These are phyloP conservation scores for Plantago lanceolata DNA, from an alignment of 305 asterid genomes.

Conservation along the genomic window DNA sequence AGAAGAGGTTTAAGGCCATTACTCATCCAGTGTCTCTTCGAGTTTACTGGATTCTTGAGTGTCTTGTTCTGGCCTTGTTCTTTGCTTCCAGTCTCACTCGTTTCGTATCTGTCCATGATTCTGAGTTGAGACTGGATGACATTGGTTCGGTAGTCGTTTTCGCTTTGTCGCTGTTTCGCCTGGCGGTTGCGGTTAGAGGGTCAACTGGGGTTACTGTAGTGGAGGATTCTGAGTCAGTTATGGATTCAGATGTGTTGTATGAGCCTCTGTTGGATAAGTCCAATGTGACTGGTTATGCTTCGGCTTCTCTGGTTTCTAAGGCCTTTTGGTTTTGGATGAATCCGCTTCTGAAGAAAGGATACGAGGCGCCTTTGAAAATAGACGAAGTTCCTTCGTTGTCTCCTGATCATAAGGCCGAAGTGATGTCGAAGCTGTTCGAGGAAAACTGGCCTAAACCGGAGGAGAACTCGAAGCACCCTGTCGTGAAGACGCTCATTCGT, in stretches of 20 bases:
- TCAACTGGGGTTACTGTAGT: constrained; percentile 46
- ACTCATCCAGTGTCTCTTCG: constrained; percentile 63
- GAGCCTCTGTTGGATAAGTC: constrained; percentile 46
- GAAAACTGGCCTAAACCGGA: constrained; percentile 79
- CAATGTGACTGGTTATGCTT: constrained; percentile 57
- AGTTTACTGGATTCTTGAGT: constrained; percentile 55
- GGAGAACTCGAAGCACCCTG: constrained; percentile 73
- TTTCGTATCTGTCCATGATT: constrained; percentile 36
- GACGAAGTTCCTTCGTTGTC: constrained; percentile 82
- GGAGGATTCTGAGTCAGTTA: constrained; percentile 28
- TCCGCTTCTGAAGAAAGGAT: constrained; percentile 69
- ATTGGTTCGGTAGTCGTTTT: constrained; percentile 40
- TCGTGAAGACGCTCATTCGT: constrained; percentile 49
- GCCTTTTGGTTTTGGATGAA: constrained; percentile 87
- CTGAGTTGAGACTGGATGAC: constrained; percentile 48
- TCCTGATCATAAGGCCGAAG: constrained; percentile 67
- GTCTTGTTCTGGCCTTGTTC: constrained; percentile 41
- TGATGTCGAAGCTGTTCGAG: constrained; percentile 52
- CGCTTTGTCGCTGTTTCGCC: constrained; percentile 40
- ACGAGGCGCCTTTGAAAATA: constrained; percentile 52
- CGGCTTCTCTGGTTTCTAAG: constrained; percentile 66
- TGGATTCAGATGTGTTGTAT: constrained; percentile 26
- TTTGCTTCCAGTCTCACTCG: constrained; percentile 45
- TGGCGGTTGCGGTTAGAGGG: constrained; percentile 51
- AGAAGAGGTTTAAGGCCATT: constrained; percentile 55